Conservation (phyloP, 441 rosid species). For the Jatropha multifida region DNA sequence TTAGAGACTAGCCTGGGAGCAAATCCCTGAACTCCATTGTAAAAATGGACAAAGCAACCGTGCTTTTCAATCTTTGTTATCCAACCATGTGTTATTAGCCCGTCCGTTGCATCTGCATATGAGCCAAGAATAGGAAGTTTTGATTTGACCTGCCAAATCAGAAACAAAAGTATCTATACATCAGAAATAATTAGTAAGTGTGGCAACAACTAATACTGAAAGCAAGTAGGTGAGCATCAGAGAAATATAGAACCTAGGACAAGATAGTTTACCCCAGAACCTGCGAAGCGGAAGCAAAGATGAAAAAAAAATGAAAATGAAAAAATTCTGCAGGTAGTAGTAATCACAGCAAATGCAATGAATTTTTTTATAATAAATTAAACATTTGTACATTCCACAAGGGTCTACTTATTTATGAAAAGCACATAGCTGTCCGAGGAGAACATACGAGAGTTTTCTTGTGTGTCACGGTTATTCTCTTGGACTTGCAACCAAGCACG, state of each 20-base stretch:
- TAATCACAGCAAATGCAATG: background rate
- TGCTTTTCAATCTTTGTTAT: conserved; percentile 92
- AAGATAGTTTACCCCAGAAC: background rate
- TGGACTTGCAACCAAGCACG: conserved; percentile 96
- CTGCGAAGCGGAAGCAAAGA: background rate
- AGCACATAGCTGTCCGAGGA: conserved; percentile 15
- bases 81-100: conserved; percentile 95
- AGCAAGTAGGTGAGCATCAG: background rate
- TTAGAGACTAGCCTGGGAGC: conserved; percentile 65
- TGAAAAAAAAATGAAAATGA: background rate
- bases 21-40: conserved; percentile 98
- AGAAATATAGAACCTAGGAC: background rate
- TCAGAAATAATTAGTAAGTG: conserved; percentile 19
- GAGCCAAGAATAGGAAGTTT: conserved; percentile 83
- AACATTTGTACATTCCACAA: background rate
- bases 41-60: conserved; percentile 96
- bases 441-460: conserved; percentile 92
- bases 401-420: background rate
- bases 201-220: background rate
- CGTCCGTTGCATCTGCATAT: conserved; percentile 83
- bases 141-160: conserved; percentile 82
- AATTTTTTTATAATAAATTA: background rate
- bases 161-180: conserved; percentile 11
- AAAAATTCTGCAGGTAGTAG: background rate
- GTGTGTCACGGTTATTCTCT: conserved; percentile 95